Conservation (phyloP, 371 early-diverging fungal species). For the Fennellomyces sp. region DNA sequence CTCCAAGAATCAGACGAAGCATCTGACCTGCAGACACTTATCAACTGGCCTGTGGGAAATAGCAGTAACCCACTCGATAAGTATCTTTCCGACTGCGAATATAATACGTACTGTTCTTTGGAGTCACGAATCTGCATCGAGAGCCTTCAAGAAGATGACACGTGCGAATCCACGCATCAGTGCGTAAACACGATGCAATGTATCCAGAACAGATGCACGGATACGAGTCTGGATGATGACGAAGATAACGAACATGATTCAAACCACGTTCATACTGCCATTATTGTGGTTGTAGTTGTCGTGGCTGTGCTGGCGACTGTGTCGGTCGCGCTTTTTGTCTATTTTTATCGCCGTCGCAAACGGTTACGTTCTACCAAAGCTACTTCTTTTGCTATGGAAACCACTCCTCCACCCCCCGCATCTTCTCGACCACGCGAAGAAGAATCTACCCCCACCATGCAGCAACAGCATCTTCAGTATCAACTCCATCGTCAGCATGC, state of each 20-base stretch:
- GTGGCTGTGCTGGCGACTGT: slow-evolving; percentile 6
- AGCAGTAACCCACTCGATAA: slow-evolving; percentile 16
- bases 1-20: background rate
- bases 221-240: background rate
- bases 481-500: slow-evolving; percentile 24
- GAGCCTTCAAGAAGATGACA: slow-evolving; percentile 2
- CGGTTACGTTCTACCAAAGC: no score
- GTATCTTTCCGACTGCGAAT: slow-evolving; percentile 25
- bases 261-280: slow-evolving; percentile 14
- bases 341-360: slow-evolving; percentile 10
- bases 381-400: background rate
- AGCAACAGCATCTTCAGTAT: slow-evolving; percentile 27
- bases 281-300: slow-evolving; percentile 14
- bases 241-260: background rate
- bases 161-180: slow-evolving; percentile 23
- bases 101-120: slow-evolving; percentile 16
- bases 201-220: slow-evolving; percentile 15
- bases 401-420: background rate
- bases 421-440: background rate
- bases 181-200: slow-evolving; percentile 12
- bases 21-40: slow-evolving; percentile 13
- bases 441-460: slow-evolving; percentile 22
- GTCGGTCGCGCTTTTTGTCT: slow-evolving; percentile 1
- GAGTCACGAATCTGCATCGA: slow-evolving; percentile 12
- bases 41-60: slow-evolving; percentile 21